Evolutionary conservation across 352 stramenopile genomes (phyloP), one percentile per base, ranked within the genome.

Genomic region (Phytopythium chamaehyphon): DNA sequence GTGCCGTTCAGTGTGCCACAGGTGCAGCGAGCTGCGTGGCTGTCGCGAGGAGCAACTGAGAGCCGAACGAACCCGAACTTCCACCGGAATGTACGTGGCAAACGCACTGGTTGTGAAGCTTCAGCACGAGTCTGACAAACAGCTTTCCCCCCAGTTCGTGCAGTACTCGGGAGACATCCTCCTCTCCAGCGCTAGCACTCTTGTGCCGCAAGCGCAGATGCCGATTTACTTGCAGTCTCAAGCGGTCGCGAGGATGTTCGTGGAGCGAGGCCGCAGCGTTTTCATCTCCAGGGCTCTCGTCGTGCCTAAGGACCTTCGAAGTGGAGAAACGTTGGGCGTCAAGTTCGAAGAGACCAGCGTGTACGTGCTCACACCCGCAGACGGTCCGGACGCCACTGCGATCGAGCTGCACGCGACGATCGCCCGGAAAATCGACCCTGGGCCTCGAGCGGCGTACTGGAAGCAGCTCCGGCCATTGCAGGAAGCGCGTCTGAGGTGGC

Each of bases 201-300:
- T 40, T 31, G 44, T 39, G 16, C 3, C 24, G 2, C 28, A 51
- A 40, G 28, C 44, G 26, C 24, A 21, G 5, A 22, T 40, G 5
- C 28, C 44, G 16, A 3, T 51, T 8, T 51, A 40, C n/a, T 11
- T 51, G 21, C 44, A 51, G 14, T 40, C 44, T n/a, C 44, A 51
- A 40, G 23, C n/a, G 7, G 28, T 23, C n/a, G 28, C 26, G 24
- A n/a, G 44, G n/a, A 18, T 18, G 18, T 51, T 51, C n/a, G 23
- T 31, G 10, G 44, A 51, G 44, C 23, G 28, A 31, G 22, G 22
- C n/a, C 28, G 28, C 6, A 31, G 36, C 44, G 19, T 51, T 10
- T 28, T 40, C 44, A 51, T 51, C 16, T 51, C 44, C 6, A 51
- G 38, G 26, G 44, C 44, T 4, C 38, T 51, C 12, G 23, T 51